Base-by-base conservation (phyloP, 257 asterid species). In the Hygrophila difformis region DNA sequence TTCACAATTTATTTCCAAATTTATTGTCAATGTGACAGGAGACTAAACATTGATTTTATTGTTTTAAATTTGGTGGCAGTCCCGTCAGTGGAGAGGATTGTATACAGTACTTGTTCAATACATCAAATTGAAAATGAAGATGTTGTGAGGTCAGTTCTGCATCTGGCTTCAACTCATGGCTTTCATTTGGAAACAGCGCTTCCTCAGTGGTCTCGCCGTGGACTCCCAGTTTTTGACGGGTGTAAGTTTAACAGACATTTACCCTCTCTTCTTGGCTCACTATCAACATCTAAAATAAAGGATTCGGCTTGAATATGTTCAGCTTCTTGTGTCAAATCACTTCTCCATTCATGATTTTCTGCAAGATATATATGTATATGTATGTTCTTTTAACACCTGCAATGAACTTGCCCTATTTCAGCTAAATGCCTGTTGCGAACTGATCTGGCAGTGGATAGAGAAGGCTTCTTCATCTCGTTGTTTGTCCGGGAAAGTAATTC, bases 61-160 rank as follows among this genome's bases (percentile, higher is more conserved):
- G 36, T 57, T 5, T 33, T 59, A 26, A 22, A 42, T 47, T 49
- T 57, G 47, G 17, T 14, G 57, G 31, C 41, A 85, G 96, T 91
- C 62, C 96, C 95, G 19, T 74, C 71, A 34, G 96, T 78, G 5
- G 94, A 86, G 75, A 82, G 79, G 59, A 67, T 86, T 17, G 95
- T 82, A 40, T 91, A 91, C 79, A 91, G 96, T 74, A 91, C 95
- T 6, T 91, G 98, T 59, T 89, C 98, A 16, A 40, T 86, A 26
- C 77, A 82, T 71, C 95, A 78, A 65, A 68, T 62, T 10, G 96
- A 91, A 64, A 82, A 89, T 52, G 98, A 82, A 78, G 96, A 86
- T 34, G 93, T 91, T 3, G 62, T 91, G 53, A 60, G 44, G 35
- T 86, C 82, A 10, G 81, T 86, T 57, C 48, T 77, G 57, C 77